phyloP scores from a whole-genome alignment of 805 yeast species.

The Teunomyces panamensis region DNA sequence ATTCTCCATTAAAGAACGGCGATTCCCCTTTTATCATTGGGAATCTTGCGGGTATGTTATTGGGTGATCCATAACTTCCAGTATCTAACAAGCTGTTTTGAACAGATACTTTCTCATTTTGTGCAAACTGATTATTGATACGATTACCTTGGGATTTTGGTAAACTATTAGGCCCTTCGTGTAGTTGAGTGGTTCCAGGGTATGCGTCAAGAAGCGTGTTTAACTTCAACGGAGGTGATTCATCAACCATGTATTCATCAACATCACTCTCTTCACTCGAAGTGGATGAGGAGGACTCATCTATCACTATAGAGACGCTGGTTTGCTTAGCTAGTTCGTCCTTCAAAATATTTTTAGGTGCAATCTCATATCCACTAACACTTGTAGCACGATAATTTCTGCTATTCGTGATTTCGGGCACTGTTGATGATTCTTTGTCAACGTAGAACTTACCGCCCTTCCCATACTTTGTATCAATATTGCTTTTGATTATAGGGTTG shows the following conservation, averaged over 20 bases:
- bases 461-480: constrained; percentile 81
- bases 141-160: not conserved
- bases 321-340: constrained; percentile 6
- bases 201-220: constrained; percentile 19
- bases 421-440: constrained; percentile 28
- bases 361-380: constrained; percentile 19
- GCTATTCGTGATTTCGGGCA: constrained; percentile 17
- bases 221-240: constrained; percentile 26
- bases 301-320: not conserved
- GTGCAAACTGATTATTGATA: not conserved
- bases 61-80: constrained; percentile 18
- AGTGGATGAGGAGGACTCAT: not conserved
- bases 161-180: not conserved
- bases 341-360: constrained; percentile 2
- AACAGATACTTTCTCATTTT: constrained; percentile 3
- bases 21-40: constrained; percentile 15
- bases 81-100: constrained; percentile 7
- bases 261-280: constrained; percentile 32
- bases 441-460: constrained; percentile 90
- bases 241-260: constrained; percentile 30
- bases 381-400: constrained; percentile 32
- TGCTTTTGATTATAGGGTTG: constrained; percentile 72
- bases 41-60: constrained; percentile 9
- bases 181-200: not conserved
- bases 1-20: constrained; percentile 15